phyloP scores from a whole-genome alignment of 208 protist genomes.

The Wallacemonas sp. region DNA sequence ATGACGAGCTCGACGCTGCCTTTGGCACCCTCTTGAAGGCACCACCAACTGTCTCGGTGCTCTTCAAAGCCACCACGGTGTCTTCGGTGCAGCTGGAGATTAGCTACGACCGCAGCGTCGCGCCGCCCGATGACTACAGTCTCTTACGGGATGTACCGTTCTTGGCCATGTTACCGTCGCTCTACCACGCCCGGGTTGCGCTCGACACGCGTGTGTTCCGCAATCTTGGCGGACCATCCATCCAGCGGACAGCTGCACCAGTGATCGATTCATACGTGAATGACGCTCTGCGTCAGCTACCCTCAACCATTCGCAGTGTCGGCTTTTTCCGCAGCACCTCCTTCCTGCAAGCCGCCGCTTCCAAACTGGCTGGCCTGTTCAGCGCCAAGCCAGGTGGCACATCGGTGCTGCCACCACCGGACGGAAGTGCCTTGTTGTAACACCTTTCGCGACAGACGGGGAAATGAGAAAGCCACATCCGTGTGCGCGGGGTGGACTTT shows the following conservation, averaged over 20 bases:
- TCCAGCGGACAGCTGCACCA: background rate
- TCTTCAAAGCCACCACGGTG: conserved; percentile 28
- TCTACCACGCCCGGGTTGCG: conserved; percentile 43
- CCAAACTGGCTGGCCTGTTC: background rate
- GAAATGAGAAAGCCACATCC: too few relatives aligned
- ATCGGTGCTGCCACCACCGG: background rate
- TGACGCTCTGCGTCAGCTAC: background rate
- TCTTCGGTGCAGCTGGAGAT: conserved; percentile 35
- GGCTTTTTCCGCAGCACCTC: background rate
- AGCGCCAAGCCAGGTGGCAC: background rate
- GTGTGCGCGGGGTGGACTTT: too few relatives aligned
- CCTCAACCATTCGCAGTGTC: background rate
- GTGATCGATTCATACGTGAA: background rate
- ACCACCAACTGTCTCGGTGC: too few relatives aligned
- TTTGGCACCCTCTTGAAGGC: too few relatives aligned
- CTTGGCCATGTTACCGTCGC: conserved; percentile 45
- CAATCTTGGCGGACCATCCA: background rate
- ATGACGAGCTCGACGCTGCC: background rate
- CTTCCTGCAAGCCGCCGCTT: background rate
- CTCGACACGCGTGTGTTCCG: conserved; percentile 9
- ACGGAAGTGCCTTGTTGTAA: background rate
- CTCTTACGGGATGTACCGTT: conserved; percentile 44
- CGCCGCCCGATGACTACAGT: conserved; percentile 39
- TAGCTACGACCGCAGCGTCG: conserved; percentile 51
- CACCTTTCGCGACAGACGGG: too few relatives aligned